Evolutionary conservation across 176 grass and related monocot species (phyloP), one percentile per base, ranked within the genome.

Genomic region (Triticum turgidum): DNA sequence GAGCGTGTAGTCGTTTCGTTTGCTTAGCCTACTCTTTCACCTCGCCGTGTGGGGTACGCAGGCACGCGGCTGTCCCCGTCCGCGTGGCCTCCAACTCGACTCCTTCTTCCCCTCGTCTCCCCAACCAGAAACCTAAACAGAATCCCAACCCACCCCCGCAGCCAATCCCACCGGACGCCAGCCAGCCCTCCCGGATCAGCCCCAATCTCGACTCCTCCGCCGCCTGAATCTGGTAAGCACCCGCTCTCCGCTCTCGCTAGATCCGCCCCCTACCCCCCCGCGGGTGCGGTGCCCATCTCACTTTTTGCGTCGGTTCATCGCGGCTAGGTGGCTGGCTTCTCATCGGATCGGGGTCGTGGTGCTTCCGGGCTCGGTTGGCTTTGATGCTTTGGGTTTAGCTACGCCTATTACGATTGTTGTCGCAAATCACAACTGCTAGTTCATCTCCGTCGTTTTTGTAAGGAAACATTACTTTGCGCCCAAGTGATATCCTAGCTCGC

Each of bases 21-120:
- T 88, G 63, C 86, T 83, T 88, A 54, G 80, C 63, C 8, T 33
- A 81, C 73, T 54, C 73, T 6, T 21, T 83, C 80, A 61, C 21
- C 86, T 83, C 14, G 70, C 80, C 80, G 80, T 68, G 62, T 37
- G 22, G 51, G 14, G 47, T 34, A 41, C 29, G 62, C 77, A 47
- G 22, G 32, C 14, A 87, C 86, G 86, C 80, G 86, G 80, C 65
- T 63, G 80, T 83, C 80, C 41, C 80, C 72, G 64, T 87, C 86
- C 20, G 42, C 9, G 71, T 25, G 71, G 71, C 71, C 69, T 73
- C 38, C 69, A 24, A 9, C 72, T 75, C 29, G 39, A 22, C 65
- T 70, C 29, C 2, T 5, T n/a, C 45, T 62, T 13, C 41, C 0
- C 22, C n/a, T 73, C 51, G 51, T 54, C 51, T 59, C 68, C 21